phyloP scores from a whole-genome alignment of 495 filamentous ascomycete genomes.

The Margaritispora aquatica region DNA sequence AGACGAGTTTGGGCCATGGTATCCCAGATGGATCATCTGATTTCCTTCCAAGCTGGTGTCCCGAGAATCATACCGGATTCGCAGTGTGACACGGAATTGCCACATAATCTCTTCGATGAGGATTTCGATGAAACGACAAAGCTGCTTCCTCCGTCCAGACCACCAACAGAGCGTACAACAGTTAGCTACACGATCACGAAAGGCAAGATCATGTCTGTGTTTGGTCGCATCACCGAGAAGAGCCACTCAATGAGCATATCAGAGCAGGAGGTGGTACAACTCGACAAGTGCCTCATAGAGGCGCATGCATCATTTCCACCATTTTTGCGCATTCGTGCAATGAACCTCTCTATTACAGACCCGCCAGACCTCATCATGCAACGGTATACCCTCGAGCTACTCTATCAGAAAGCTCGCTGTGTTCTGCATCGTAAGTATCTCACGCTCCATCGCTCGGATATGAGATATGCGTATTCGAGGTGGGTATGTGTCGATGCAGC shows the following conservation, averaged over 20 bases:
- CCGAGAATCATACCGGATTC: slow-evolving; percentile 74
- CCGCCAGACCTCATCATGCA: slow-evolving; percentile 31
- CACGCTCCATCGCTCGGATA: background rate
- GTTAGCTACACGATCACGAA: slow-evolving; percentile 44
- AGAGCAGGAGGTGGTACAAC: slow-evolving; percentile 32
- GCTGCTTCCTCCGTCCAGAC: slow-evolving; percentile 65
- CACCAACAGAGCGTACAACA: slow-evolving; percentile 70
- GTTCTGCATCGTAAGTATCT: slow-evolving; percentile 29
- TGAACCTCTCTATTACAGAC: slow-evolving; percentile 31
- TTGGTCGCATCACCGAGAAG: slow-evolving; percentile 37
- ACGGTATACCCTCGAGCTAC: slow-evolving; percentile 28
- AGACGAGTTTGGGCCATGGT: slow-evolving; percentile 82
- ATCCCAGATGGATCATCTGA: slow-evolving; percentile 68
- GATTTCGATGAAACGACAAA: slow-evolving; percentile 76
- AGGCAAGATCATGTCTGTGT: slow-evolving; percentile 33
- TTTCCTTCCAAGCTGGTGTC: slow-evolving; percentile 82
- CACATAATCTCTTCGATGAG: slow-evolving; percentile 85
- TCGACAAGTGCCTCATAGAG: slow-evolving; percentile 31
- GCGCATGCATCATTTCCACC: slow-evolving; percentile 26
- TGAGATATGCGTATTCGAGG: slow-evolving; percentile 6
- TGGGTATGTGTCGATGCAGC: slow-evolving; percentile 36
- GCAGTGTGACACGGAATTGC: slow-evolving; percentile 78
- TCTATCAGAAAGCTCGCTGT: slow-evolving; percentile 32
- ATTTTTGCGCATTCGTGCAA: slow-evolving; percentile 25
- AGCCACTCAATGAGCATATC: slow-evolving; percentile 22